Evolutionary conservation across 345 rosid genomes (phyloP), one percentile per base, ranked within the genome.

Genomic region (Hypericum perforatum): DNA sequence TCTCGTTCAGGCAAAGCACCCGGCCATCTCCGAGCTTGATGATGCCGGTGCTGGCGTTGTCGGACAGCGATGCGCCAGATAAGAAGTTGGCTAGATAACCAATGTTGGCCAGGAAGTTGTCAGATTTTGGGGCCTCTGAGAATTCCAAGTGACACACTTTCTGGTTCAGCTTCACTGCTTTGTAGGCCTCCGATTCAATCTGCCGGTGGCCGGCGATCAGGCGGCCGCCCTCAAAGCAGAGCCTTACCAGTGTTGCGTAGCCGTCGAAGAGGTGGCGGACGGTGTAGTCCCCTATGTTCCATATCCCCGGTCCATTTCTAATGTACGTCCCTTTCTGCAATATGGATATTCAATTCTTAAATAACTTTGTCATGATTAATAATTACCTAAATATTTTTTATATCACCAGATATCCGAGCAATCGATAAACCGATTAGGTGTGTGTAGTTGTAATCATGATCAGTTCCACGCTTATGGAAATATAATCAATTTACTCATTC

Each of bases 261-360:
- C 98, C 98, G 58, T 91, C 98, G 54, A 91, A 91, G 56, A 91
- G 95, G 74, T 91, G 98, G 7, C 96, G 86, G 81, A 91, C 87
- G 58, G 82, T 72, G 75, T 91, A 76, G 61, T 79, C 74, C 10
- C 70, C 88, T 44, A 91, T 63, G 69, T 87, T 75, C 98, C 98
- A 91, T 50, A 85, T 58, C 0, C 98, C 98, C 0, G 98, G 98
- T 15, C 98, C 98, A 39, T 91, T 91, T 56, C 98, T 79, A 15
- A 91, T 74, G 74, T 91, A 91, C 67, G 89, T 82, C 53, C 98
- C 98, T 43, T 65, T 85, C 98, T 91, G 82, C 83, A 22, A 22
- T 22, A 22, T 22, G 4, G 1, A 22, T 22, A 1, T 22, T 22
- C 4, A 22, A 22, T 22, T 22, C 4, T 22, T 22, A 22, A 1